These are phyloP conservation scores for Epicoccum sorghinum DNA, from an alignment of 2,329 filamentous ascomycete species.

Conservation along the genomic window DNA sequence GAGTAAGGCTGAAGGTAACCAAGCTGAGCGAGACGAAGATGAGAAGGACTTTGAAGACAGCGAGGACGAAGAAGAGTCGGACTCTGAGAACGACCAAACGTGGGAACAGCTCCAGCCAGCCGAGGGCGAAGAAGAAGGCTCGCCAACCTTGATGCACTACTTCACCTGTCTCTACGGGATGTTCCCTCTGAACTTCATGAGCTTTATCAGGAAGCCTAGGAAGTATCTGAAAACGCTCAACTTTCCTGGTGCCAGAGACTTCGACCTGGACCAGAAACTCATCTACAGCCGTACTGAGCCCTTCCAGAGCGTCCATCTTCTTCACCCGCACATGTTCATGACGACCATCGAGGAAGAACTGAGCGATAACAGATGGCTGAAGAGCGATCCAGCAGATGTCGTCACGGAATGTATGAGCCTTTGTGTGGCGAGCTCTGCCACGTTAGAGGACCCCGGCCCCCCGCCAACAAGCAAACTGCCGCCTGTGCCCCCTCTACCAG, in stretches of 20 bases:
- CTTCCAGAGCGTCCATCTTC: constrained; percentile 73
- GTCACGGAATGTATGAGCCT: constrained; percentile 79
- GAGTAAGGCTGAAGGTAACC: constrained; percentile 32
- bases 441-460: constrained; percentile 54
- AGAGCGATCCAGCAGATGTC: constrained; percentile 78
- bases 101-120: constrained; percentile 72
- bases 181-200: constrained; percentile 85
- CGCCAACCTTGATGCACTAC: constrained; percentile 73
- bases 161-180: constrained; percentile 84
- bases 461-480: constrained; percentile 55
- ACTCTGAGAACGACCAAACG: constrained; percentile 36
- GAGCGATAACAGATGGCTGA: constrained; percentile 78
- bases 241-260: constrained; percentile 71
- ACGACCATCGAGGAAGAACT: constrained; percentile 81
- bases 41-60: constrained; percentile 40
- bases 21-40: constrained; percentile 5
- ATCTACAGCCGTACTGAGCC: constrained; percentile 77
- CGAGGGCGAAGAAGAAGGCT: constrained; percentile 59
- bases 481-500: constrained; percentile 52
- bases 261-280: constrained; percentile 78
- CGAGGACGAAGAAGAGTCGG: constrained; percentile 39
- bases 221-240: constrained; percentile 77
- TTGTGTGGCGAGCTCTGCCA: constrained; percentile 55
- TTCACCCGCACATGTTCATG: constrained; percentile 85
- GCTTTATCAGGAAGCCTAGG: constrained; percentile 82